Evolutionary conservation across 306 rosid genomes (phyloP).

Genomic region (Vigna angularis): DNA sequence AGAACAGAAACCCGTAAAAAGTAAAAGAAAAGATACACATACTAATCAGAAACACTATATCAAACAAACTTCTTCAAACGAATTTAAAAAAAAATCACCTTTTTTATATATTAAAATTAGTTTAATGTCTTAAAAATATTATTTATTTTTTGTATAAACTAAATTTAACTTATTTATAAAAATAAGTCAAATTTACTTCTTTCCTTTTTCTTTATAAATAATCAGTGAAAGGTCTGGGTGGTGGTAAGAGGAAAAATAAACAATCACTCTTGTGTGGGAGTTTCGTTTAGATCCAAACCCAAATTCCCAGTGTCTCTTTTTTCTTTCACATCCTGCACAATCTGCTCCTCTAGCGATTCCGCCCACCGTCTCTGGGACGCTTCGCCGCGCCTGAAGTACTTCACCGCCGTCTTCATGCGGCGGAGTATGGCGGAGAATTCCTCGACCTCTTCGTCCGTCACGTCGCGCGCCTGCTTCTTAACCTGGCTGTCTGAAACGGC

Average conservation of each 20-base stretch:
- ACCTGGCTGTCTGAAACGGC: conserved; percentile 1
- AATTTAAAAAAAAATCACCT: too few relatives aligned
- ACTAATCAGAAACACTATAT: neutral
- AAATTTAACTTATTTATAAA: too few relatives aligned
- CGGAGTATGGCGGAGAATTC: conserved; percentile 55
- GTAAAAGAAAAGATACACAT: neutral
- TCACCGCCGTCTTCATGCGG: conserved; percentile 41
- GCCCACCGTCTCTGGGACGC: conserved; percentile 13
- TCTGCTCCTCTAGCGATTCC: conserved; percentile 43
- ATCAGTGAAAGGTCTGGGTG: too few relatives aligned
- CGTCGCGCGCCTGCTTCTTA: conserved; percentile 43
- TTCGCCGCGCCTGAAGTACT: conserved; percentile 35
- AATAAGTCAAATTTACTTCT: too few relatives aligned
- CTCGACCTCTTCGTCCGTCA: conserved; percentile 52
- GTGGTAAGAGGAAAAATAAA: neutral
- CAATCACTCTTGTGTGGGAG: neutral
- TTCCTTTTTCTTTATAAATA: too few relatives aligned
- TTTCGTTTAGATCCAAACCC: neutral
- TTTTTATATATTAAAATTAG: too few relatives aligned
- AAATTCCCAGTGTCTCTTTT: neutral
- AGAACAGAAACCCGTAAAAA: neutral
- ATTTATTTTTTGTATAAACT: too few relatives aligned
- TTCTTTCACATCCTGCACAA: conserved; percentile 10
- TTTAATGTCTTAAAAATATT: too few relatives aligned
- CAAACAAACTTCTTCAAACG: too few relatives aligned